Conservation (phyloP, 2,329 filamentous ascomycete genomes). For the Xylariaceae sp. region DNA sequence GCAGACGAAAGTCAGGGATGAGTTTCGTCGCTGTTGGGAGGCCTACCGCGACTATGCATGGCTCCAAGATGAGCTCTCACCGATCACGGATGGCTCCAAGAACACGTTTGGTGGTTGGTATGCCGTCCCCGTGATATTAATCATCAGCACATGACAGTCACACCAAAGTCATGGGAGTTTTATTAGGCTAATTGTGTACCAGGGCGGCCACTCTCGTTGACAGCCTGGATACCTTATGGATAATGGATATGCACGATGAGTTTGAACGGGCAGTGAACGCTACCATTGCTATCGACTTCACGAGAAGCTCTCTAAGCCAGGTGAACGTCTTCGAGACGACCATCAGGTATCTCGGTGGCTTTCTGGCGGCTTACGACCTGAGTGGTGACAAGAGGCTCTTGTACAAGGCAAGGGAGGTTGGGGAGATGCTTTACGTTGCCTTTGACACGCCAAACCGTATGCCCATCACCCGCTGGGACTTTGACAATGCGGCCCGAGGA, state of each 20-base stretch:
- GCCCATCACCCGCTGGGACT: constrained; percentile 22
- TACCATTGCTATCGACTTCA: constrained; percentile 34
- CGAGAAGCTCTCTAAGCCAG: constrained; percentile 19
- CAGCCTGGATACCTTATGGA: constrained; percentile 25
- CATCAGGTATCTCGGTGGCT: constrained; percentile 27
- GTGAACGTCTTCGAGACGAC: constrained; percentile 32
- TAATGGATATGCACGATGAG: constrained; percentile 39
- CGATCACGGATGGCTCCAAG: constrained; percentile 30
- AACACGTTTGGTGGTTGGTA: constrained; percentile 35
- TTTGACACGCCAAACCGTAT: constrained; percentile 26
- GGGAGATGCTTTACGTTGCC: constrained; percentile 28
- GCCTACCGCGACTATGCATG: constrained; percentile 35
- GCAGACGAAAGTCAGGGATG: constrained; percentile 12
- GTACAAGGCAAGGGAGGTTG: constrained; percentile 30
- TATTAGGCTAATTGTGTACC: not conserved
- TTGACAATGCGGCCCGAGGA: constrained; percentile 15
- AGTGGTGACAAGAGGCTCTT: constrained; percentile 27
- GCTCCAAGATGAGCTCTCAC: constrained; percentile 34
- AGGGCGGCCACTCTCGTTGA: constrained; percentile 41
- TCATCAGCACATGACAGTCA: too few relatives aligned
- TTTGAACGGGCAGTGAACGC: constrained; percentile 36
- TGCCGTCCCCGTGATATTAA: not conserved
- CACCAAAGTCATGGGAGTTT: not conserved
- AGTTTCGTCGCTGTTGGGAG: constrained; percentile 24
- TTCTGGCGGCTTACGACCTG: constrained; percentile 28